Evolutionary conservation across 352 stramenopile species (phyloP).

Genomic region (Globisporangium irregulare): DNA sequence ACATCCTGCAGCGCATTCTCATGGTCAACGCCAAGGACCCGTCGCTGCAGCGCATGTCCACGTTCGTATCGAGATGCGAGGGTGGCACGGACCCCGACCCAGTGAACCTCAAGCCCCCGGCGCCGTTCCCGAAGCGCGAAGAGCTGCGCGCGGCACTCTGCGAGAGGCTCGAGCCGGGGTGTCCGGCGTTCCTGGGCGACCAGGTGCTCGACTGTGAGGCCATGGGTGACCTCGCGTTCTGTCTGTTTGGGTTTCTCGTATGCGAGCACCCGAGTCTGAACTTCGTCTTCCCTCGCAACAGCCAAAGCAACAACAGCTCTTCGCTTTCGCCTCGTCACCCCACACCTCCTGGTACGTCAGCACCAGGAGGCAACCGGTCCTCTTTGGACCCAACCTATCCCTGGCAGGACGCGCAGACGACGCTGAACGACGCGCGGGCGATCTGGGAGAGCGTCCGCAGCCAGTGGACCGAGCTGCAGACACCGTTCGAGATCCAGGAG

Average conservation of each 20-base stretch:
- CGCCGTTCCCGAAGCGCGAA: slow-evolving; percentile 37
- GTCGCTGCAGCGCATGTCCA: slow-evolving; percentile 11
- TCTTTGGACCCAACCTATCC: slow-evolving; percentile 22
- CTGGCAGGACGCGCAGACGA: slow-evolving; percentile 53
- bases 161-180: slow-evolving; percentile 37
- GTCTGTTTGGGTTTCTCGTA: slow-evolving; percentile 55
- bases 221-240: slow-evolving; percentile 49
- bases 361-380: background rate
- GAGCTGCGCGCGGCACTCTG: slow-evolving; percentile 37
- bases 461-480: slow-evolving; percentile 62
- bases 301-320: background rate
- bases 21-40: slow-evolving; percentile 10
- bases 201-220: slow-evolving; percentile 36
- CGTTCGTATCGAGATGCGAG: slow-evolving; percentile 15
- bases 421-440: slow-evolving; percentile 39
- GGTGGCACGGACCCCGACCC: background rate
- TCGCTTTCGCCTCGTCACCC: slow-evolving; percentile 1
- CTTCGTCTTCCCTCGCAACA: background rate
- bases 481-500: slow-evolving; percentile 57
- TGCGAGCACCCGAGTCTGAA: slow-evolving; percentile 52
- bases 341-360: background rate
- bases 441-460: slow-evolving; percentile 44
- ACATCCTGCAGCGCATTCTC: slow-evolving; percentile 46
- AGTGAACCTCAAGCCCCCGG: background rate
- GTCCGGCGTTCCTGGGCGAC: slow-evolving; percentile 36